Evolutionary conservation across 192 early-diverging fungal genomes (phyloP), one percentile per base, ranked within the genome.

Genomic region (Gamsiella multidivaricata): DNA sequence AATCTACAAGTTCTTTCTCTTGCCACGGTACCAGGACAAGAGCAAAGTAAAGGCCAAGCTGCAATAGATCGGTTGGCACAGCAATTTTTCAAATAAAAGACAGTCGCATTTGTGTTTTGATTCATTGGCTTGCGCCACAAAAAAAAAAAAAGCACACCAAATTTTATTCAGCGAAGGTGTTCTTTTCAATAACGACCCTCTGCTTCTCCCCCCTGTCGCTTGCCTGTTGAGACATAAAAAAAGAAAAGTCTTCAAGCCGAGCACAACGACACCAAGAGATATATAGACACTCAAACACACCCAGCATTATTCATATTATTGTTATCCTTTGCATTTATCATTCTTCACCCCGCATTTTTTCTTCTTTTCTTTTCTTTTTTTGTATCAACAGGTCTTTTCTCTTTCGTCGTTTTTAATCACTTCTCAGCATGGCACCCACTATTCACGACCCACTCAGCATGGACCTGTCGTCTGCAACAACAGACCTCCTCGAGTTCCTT

Each of bases 1-100:
- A 3, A 55, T 94, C 18, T 94, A 89, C 88, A 88, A 90, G 64
- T 97, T 95, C 47, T 78, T 64, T 18, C 49, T 78, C 10, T 37
- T 78, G 11, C 74, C 74, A 10, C 62, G 67, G 32, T 55, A 43
- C 20, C 63, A 52, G 25, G 39, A 22, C 49, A 74, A 43, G 49
- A 58, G 54, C 56, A 57, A 59, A 22, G 22, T n/a, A 2, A 55
- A 55, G 54, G 32, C 31, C 3, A 55, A 55, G 54, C 17, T 55
- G 3, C 54, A 55, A n/a, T 55, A 52, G 25, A 9, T 52, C 9
- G 7, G 7, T 52, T 8, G n/a, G n/a, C n/a, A n/a, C n/a, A n/a
- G n/a, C 9, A 6, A 20, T 49, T 5, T n/a, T 54, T 33, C 28
- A 65, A 53, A 58, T 23, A 58, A 22, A 43, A 65, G 20, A 25